Conservation (phyloP, 1,139 yeast species). For the Suhomyces wounanorum region DNA sequence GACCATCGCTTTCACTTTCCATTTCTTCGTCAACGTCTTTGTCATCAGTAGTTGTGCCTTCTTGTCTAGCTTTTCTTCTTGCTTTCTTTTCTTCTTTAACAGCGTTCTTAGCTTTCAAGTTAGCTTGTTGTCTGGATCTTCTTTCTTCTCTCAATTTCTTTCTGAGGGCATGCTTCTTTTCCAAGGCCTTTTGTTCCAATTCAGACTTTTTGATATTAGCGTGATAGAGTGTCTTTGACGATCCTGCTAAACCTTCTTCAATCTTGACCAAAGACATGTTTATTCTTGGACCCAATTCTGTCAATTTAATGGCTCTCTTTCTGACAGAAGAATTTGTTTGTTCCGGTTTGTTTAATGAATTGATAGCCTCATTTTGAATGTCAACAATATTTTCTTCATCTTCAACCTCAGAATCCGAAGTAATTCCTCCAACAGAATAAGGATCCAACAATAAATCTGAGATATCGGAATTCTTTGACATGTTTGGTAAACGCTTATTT, state of each 20-base stretch:
- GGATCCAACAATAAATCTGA: constrained; percentile 85
- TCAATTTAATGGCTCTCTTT: constrained; percentile 87
- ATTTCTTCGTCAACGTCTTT: constrained; percentile 20
- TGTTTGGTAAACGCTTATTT: constrained; percentile 73
- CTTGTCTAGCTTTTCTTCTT: constrained; percentile 64
- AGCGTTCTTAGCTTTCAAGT: constrained; percentile 75
- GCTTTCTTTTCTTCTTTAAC: constrained; percentile 72
- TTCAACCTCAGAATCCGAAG: constrained; percentile 92
- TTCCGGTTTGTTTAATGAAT: constrained; percentile 18
- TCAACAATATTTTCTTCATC: constrained; percentile 84
- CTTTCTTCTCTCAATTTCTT: constrained; percentile 68
- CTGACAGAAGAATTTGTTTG: constrained; percentile 38
- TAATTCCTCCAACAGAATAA: constrained; percentile 73
- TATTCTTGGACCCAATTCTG: constrained; percentile 93
- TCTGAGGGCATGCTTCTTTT: constrained; percentile 65
- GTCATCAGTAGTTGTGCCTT: constrained; percentile 29
- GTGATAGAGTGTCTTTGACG: constrained; percentile 78
- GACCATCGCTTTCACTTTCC: constrained; percentile 29
- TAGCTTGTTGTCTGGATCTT: constrained; percentile 75
- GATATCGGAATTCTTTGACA: constrained; percentile 68
- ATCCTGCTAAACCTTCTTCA: constrained; percentile 87
- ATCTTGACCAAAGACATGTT: constrained; percentile 76
- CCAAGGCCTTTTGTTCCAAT: constrained; percentile 61
- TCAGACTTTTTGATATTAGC: constrained; percentile 63
- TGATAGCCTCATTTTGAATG: constrained; percentile 42